Evolutionary conservation across 371 early-diverging fungal genomes (phyloP).

Genomic region (Apophysomyces trapeziformis): DNA sequence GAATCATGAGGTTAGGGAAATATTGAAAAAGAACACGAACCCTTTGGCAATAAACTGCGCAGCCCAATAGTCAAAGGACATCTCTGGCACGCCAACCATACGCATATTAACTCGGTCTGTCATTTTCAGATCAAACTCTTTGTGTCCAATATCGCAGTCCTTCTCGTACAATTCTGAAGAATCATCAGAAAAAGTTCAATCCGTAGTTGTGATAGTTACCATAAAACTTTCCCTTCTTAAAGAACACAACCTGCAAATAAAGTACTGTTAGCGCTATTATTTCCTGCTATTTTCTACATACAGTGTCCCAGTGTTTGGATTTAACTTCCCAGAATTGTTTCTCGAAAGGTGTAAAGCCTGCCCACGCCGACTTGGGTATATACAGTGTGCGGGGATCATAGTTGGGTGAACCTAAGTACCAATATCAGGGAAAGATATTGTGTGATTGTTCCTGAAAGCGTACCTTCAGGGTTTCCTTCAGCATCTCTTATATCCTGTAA

Average conservation of each 20-base stretch:
- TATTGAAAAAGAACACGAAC: constrained; percentile 33
- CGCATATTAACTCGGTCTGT: constrained; percentile 99
- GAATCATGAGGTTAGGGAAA: background rate
- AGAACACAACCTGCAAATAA: constrained; percentile 80
- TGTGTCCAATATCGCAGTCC: constrained; percentile 99
- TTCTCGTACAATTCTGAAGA: constrained; percentile 96
- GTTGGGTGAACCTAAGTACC: constrained; percentile 63
- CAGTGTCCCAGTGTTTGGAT: constrained; percentile 92
- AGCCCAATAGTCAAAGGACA: constrained; percentile 95
- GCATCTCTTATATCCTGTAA: constrained; percentile 84
- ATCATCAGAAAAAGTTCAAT: constrained; percentile 4
- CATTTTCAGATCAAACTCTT: constrained; percentile 95
- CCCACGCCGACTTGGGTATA: constrained; percentile 85
- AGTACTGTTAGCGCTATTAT: too few relatives aligned
- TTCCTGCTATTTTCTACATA: constrained; percentile 27
- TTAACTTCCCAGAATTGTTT: constrained; percentile 99
- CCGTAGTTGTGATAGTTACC: constrained; percentile 39
- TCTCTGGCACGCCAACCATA: constrained; percentile 99
- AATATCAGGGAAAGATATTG: background rate
- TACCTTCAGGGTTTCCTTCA: constrained; percentile 65
- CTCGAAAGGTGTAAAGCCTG: constrained; percentile 96
- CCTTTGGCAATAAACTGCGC: constrained; percentile 97
- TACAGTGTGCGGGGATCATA: constrained; percentile 96
- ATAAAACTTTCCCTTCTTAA: constrained; percentile 99
- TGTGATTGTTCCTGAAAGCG: background rate